Evolutionary conservation across 352 stramenopile genomes (phyloP).

Genomic region (Nothophytophthora sp.): DNA sequence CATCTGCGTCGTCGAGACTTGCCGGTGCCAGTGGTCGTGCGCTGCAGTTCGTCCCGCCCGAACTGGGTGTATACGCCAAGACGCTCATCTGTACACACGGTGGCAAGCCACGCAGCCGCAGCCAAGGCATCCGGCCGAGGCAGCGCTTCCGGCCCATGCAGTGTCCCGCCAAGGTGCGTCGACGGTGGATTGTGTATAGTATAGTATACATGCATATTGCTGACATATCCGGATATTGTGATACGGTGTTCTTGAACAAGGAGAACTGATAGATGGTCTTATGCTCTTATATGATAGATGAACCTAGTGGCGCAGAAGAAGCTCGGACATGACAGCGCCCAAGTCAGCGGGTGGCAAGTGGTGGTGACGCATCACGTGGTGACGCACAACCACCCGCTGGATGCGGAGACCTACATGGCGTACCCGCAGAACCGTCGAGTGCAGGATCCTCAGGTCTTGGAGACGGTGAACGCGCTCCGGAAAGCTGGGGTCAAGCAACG

Average conservation of each 20-base stretch:
- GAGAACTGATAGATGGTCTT: not conserved
- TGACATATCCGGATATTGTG: not conserved
- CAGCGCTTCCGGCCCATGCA: slow-evolving; percentile 14
- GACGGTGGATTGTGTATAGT: not conserved
- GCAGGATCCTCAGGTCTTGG: slow-evolving; percentile 13
- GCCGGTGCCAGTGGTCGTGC: not conserved
- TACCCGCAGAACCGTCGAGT: slow-evolving; percentile 17
- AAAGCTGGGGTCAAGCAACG: slow-evolving; percentile 13
- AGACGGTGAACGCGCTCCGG: slow-evolving; percentile 14
- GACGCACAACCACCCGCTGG: slow-evolving; percentile 18
- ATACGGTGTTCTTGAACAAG: too few species aligned
- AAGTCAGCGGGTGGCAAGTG: slow-evolving; percentile 11
- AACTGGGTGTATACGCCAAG: slow-evolving; percentile 14
- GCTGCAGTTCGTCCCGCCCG: slow-evolving; percentile 1
- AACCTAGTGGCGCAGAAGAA: slow-evolving; percentile 14
- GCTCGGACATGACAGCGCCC: not conserved
- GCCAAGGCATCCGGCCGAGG: slow-evolving; percentile 11
- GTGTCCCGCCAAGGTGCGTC: slow-evolving; percentile 18
- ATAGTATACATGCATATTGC: not conserved
- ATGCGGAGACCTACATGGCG: slow-evolving; percentile 9
- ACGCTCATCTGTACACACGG: slow-evolving; percentile 18
- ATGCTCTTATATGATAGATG: not conserved
- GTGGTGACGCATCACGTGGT: slow-evolving; percentile 10
- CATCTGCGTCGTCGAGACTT: not conserved
- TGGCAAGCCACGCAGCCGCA: slow-evolving; percentile 9